phyloP scores from a whole-genome alignment of 129 eudicot species.

The Mikania micrantha region DNA sequence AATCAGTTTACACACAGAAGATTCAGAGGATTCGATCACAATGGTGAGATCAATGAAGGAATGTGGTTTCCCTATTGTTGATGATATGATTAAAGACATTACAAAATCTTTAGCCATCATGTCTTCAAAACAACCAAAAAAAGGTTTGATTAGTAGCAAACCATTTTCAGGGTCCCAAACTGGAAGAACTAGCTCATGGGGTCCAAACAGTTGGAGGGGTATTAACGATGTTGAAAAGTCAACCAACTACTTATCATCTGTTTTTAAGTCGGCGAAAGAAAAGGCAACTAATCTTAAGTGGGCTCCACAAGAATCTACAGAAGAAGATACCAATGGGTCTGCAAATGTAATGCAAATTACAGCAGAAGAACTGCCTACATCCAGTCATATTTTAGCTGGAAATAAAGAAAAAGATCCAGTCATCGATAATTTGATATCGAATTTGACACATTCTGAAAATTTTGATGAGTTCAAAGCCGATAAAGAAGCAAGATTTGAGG shows the following conservation, averaged over 20 bases:
- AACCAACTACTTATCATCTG: slow-evolving; percentile 44
- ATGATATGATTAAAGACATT: slow-evolving; percentile 68
- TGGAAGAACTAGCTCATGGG: slow-evolving; percentile 59
- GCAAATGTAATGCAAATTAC: slow-evolving; percentile 13
- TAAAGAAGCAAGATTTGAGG: slow-evolving; percentile 74
- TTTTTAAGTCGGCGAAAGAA: slow-evolving; percentile 48
- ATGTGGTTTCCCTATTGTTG: slow-evolving; percentile 64
- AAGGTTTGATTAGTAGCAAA: slow-evolving; percentile 42
- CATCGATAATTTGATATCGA: slow-evolving; percentile 27
- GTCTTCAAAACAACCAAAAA: slow-evolving; percentile 59
- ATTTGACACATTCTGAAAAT: slow-evolving; percentile 27
- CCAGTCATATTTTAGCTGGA: slow-evolving; percentile 30
- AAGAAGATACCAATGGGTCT: slow-evolving; percentile 10
- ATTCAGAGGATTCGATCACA: slow-evolving; percentile 72
- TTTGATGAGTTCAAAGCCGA: slow-evolving; percentile 65
- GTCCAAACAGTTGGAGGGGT: slow-evolving; percentile 53
- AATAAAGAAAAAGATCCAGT: slow-evolving; percentile 24
- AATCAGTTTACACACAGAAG: slow-evolving; percentile 67
- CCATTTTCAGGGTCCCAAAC: slow-evolving; percentile 39
- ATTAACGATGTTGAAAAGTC: slow-evolving; percentile 30
- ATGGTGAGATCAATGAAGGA: slow-evolving; percentile 79
- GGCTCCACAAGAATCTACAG: slow-evolving; percentile 33
- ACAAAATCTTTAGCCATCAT: slow-evolving; percentile 62
- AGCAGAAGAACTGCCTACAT: slow-evolving; percentile 29
- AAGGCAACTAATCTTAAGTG: slow-evolving; percentile 46